Conservation (phyloP, 495 filamentous ascomycete species). For the Penicillium nucicola region DNA sequence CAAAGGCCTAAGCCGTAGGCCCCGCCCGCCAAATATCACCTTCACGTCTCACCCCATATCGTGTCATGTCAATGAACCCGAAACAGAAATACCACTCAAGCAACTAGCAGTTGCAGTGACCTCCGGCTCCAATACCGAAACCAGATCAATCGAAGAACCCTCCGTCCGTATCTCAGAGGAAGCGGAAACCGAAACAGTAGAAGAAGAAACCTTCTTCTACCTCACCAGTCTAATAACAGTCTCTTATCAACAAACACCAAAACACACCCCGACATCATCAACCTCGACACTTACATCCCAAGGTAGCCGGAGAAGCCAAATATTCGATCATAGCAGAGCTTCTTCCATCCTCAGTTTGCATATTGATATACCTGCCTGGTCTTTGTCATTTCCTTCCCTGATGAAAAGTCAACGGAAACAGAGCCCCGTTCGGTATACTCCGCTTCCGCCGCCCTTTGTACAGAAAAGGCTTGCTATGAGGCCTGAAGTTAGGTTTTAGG, state of each 20-base stretch:
- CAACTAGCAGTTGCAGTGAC: constrained; percentile 16
- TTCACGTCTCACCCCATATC: no score
- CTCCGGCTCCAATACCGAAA: background rate
- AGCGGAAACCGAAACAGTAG: constrained; percentile 1
- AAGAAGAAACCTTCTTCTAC: constrained; percentile 26
- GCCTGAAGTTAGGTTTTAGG: constrained; percentile 24
- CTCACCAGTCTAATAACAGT: constrained; percentile 24
- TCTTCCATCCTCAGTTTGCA: constrained; percentile 19
- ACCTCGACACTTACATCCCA: background rate
- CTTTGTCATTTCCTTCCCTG: constrained; percentile 3
- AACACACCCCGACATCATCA: background rate
- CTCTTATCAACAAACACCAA: constrained; percentile 10
- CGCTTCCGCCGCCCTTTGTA: constrained; percentile 16
- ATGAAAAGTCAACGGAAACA: constrained; percentile 7
- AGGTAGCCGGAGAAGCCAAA: background rate
- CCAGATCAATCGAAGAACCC: background rate
- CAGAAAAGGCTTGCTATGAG: constrained; percentile 9
- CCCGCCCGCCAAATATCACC: no score
- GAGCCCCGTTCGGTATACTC: constrained; percentile 14
- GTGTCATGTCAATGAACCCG: background rate
- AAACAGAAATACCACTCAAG: constrained; percentile 15
- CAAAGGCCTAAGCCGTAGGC: no score
- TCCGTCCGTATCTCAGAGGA: background rate
- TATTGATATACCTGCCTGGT: constrained; percentile 7
- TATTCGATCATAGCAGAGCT: constrained; percentile 11